Evolutionary conservation across 441 rosid genomes (phyloP), one percentile per base, ranked within the genome.

Genomic region (Aquilaria agallochum): DNA sequence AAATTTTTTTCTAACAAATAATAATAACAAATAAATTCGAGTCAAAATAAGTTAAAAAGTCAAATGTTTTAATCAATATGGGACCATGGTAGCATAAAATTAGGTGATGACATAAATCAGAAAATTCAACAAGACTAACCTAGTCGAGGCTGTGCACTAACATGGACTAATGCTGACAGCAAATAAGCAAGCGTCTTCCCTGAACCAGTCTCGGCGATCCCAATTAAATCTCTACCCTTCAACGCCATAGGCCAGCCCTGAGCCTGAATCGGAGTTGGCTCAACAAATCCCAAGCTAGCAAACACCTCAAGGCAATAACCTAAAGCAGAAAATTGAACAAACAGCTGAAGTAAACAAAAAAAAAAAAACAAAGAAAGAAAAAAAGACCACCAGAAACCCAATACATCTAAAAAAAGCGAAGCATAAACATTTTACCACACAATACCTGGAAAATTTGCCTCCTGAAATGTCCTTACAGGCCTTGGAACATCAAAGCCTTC

Each of bases 211-310:
- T 92, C 98, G 4, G 98, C 98, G 68, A 95, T 92, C 44, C 98
- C 99, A 65, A 95, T 73, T 62, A 95, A 65, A 78, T 92, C 98
- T 68, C 95, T 87, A 65, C 97, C 96, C 83, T 88, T 92, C 47
- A 95, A 76, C 51, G 98, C 99, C 99, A 95, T 90, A 1, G 99
- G 97, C 98, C 96, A 92, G 10, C 97, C 98, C 73, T 90, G 97
- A 66, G 98, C 80, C 72, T 95, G 98, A 67, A 95, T 95, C 0
- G 99, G 84, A 2, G 98, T 92, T 11, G 99, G 99, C 84, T 95
- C 98, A 51, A 80, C 87, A 68, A 92, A 95, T 63, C 99, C 99
- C 81, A 88, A 56, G 53, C 76, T 89, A 27, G 90, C 77, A 76
- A 95, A 85, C 47, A 85, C 97, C 36, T 92, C 93, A 11, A 95